A percentile compares a stretch with the other conserved stretches of the same genome.
Evolutionary conservation across 345 rosid species (phyloP).

Genomic region (Eucalyptus regnans): DNA sequence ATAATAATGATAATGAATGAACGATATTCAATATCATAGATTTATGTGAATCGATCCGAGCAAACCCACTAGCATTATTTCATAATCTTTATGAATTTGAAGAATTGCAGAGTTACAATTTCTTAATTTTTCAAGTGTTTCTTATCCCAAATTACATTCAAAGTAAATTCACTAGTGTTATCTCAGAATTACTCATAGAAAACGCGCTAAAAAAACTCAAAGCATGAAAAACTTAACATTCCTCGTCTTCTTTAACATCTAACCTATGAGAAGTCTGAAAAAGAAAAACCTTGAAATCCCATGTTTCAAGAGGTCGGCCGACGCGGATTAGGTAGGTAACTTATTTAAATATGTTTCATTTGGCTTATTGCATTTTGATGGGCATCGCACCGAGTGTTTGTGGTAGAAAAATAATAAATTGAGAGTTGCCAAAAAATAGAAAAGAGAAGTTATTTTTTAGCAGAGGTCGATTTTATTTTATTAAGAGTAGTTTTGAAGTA

Average conservation of each 20-base stretch:
- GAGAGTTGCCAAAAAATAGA: background rate
- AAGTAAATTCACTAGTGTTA: background rate
- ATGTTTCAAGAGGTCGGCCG: background rate
- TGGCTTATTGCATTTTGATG: background rate
- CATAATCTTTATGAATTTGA: background rate
- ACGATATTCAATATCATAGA: background rate
- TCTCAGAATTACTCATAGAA: background rate
- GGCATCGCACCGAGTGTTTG: background rate
- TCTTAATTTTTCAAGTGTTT: background rate
- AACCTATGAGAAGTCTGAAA: background rate
- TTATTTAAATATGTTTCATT: background rate
- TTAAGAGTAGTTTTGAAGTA: background rate
- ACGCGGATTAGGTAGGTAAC: no score
- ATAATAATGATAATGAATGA: background rate
- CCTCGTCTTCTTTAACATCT: background rate
- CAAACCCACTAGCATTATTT: fast-evolving
- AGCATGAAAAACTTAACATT: background rate
- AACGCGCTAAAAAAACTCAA: background rate
- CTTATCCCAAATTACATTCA: background rate
- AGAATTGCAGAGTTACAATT: background rate
- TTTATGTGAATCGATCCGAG: background rate
- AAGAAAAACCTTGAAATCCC: background rate
- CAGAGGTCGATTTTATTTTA: background rate
- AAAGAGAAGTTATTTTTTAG: background rate
- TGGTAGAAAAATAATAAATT: background rate